Evolutionary conservation across 2,329 filamentous ascomycete genomes (phyloP), one percentile per base, ranked within the genome.

Genomic region (Orbilia ellipsospora): DNA sequence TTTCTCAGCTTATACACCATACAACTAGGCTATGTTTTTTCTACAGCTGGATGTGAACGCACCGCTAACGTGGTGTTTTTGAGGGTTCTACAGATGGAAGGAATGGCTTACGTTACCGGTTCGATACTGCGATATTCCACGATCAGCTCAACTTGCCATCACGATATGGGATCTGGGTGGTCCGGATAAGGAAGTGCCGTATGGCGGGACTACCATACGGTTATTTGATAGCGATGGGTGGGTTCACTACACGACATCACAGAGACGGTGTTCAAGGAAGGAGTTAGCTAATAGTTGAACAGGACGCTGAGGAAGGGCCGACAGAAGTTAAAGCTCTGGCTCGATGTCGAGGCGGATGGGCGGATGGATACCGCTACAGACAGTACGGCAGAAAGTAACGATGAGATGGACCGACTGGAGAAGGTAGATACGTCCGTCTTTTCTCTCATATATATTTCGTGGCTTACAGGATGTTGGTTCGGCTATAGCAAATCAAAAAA

Each of bases 21-120:
- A 52, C 48, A 2, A 18, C 48, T 23, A 20, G 15, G 26, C 20
- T 26, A 3, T 5, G 8, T 23, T 5, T n/a, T n/a, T 12, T 12
- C 8, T 18, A 48, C 44, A 48, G 31, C 40, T 12, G 6, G 40
- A 44, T 5, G n/a, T 2, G 45, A 51, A n/a, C 4, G 16, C 44
- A n/a, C 16, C 1, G 44, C 44, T 48, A 48, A 48, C 16, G 5
- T 48, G 16, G 13, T n/a, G 13, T 4, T 44, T n/a, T 48, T 13
- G 44, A n/a, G 31, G 8, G 2, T 48, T 2, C 7, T 5, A 7
- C 26, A 52, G 48, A 52, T 52, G 48, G 48, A 52, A 96, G 81
- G 94, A 98, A 84, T 99, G 96, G 95, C 88, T 99, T 28, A 89
- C 90, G 36, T 85, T 99, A 45, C 94, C 95, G 0, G 89, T 98